Conservation (phyloP, 768 basidiomycete species). For the Leccinum uliginosum region DNA sequence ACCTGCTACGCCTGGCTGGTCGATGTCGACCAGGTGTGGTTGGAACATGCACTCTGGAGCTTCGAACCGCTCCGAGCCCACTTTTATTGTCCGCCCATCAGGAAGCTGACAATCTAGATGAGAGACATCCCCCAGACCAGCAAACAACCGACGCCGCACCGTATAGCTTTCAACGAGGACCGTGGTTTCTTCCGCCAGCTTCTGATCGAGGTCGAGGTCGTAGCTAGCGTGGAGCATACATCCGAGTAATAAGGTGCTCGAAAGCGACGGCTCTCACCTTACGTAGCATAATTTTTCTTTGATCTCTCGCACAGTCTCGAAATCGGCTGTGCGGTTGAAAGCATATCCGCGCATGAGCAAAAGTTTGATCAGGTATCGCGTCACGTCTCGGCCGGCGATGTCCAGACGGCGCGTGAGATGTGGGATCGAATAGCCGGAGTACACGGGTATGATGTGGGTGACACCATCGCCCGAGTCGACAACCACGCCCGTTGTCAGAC, state of each 20-base stretch:
- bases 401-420: slow-evolving; percentile 93
- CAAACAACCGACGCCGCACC: slow-evolving; percentile 41
- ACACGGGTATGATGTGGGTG: slow-evolving; percentile 98
- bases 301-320: slow-evolving; percentile 97
- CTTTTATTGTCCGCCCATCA: slow-evolving; percentile 94
- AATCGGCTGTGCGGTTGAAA: slow-evolving; percentile 98
- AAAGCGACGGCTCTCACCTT: slow-evolving; percentile 48
- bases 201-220: slow-evolving; percentile 93
- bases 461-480: slow-evolving; percentile 99
- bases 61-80: slow-evolving; percentile 97
- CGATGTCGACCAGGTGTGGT: slow-evolving; percentile 93
- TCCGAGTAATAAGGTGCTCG: not conserved
- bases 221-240: slow-evolving; percentile 50
- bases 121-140: not conserved
- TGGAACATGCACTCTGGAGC: slow-evolving; percentile 99
- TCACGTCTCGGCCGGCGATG: slow-evolving; percentile 97
- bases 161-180: slow-evolving; percentile 95
- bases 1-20: slow-evolving; percentile 96
- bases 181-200: slow-evolving; percentile 93
- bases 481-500: slow-evolving; percentile 96
- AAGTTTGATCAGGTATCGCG: slow-evolving; percentile 98
- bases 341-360: slow-evolving; percentile 99
- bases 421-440: slow-evolving; percentile 93
- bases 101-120: slow-evolving; percentile 56
- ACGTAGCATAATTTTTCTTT: slow-evolving; percentile 99